phyloP scores from a whole-genome alignment of 75 land plant genomes.

The Adiantum capillusveneris region DNA sequence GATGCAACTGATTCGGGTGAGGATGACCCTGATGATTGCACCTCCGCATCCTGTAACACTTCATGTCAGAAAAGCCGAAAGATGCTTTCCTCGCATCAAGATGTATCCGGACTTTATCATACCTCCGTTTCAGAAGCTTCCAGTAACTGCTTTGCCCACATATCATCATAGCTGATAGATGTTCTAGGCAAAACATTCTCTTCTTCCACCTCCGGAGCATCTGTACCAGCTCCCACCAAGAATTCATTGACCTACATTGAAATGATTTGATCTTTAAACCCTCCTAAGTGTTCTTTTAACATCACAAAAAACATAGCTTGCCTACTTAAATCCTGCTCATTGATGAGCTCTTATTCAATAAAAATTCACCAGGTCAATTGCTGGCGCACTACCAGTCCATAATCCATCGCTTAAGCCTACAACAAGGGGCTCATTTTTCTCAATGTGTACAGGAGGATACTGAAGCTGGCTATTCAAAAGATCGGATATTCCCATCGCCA shows the following conservation, averaged over 20 bases:
- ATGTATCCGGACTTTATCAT: neutral
- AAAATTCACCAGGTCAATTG: conserved; percentile 34
- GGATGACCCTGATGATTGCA: conserved; percentile 76
- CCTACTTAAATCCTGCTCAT: neutral
- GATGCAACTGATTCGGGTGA: conserved; percentile 95
- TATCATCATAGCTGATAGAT: conserved; percentile 89
- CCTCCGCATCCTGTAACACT: conserved; percentile 63
- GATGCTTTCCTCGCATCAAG: neutral
- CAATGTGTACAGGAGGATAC: conserved; percentile 31
- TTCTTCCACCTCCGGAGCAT: conserved; percentile 98
- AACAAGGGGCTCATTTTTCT: conserved; percentile 40
- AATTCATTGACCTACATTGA: conserved; percentile 78
- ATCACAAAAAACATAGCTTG: too few species aligned
- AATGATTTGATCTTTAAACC: neutral
- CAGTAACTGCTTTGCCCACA: conserved; percentile 96
- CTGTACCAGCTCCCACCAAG: conserved; percentile 94
- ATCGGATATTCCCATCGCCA: conserved; percentile 90
- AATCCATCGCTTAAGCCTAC: conserved; percentile 33
- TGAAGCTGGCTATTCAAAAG: conserved; percentile 43
- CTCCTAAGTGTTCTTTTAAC: neutral
- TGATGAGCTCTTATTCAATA: neutral
- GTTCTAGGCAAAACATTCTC: conserved; percentile 64
- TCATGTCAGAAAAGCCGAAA: too few species aligned
- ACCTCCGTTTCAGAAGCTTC: conserved; percentile 84
- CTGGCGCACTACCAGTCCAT: conserved; percentile 48